These are phyloP conservation scores for Cyphellophora attinorum DNA, from an alignment of 2,329 filamentous ascomycete species.

Conservation along the genomic window DNA sequence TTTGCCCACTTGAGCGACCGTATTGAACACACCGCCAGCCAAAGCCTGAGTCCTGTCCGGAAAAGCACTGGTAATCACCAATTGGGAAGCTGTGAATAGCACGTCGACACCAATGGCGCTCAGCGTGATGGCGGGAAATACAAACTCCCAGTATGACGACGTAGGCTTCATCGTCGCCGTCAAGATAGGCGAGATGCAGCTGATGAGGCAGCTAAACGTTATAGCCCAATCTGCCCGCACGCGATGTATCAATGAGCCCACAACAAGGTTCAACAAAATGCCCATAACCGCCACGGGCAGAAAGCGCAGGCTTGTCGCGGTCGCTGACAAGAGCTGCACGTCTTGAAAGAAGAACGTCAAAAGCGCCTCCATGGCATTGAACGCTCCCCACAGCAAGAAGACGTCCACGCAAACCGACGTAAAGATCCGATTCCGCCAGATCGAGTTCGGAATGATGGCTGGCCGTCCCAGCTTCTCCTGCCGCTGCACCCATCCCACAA, in stretches of 20 bases:
- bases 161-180: slow-evolving; percentile 44
- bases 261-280: slow-evolving; percentile 33
- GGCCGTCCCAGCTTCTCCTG: slow-evolving; percentile 38
- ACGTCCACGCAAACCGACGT: slow-evolving; percentile 46
- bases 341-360: slow-evolving; percentile 32
- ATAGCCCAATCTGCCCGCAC: slow-evolving; percentile 33
- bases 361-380: slow-evolving; percentile 34
- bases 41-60: slow-evolving; percentile 47
- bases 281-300: slow-evolving; percentile 29
- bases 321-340: slow-evolving; percentile 34
- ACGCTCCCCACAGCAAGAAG: slow-evolving; percentile 35
- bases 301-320: slow-evolving; percentile 36
- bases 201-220: slow-evolving; percentile 30
- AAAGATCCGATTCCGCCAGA: slow-evolving; percentile 51
- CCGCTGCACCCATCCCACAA: slow-evolving; percentile 45
- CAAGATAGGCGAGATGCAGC: slow-evolving; percentile 39
- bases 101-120: slow-evolving; percentile 20
- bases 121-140: slow-evolving; percentile 29
- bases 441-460: slow-evolving; percentile 52
- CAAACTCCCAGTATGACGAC: slow-evolving; percentile 40
- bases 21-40: slow-evolving; percentile 55
- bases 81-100: slow-evolving; percentile 47
- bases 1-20: slow-evolving; percentile 46
- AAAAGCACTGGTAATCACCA: slow-evolving; percentile 45
- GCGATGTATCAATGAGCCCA: slow-evolving; percentile 36